Conservation (phyloP, 177 flowering plant species). For the Telopea speciosissima region DNA sequence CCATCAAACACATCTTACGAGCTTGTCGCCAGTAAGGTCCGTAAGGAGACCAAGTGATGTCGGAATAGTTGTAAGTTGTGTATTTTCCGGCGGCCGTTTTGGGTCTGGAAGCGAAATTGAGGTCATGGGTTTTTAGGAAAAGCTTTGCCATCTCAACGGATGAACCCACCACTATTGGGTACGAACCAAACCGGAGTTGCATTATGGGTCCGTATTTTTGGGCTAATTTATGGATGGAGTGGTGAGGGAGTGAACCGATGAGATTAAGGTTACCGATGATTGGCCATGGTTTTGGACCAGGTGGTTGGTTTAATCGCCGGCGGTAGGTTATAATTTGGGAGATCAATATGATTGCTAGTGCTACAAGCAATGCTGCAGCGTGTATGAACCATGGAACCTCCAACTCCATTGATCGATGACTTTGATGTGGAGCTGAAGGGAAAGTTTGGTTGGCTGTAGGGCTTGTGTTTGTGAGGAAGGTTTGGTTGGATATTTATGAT, state of each 20-base stretch:
- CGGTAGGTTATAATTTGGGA: constrained; percentile 25
- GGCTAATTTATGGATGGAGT: constrained; percentile 59
- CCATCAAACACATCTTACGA: constrained; percentile 62
- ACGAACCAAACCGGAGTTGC: constrained; percentile 68
- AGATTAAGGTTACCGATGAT: constrained; percentile 81
- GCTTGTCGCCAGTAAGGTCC: constrained; percentile 92
- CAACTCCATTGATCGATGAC: constrained; percentile 16
- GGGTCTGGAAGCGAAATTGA: constrained; percentile 53
- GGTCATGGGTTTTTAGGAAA: constrained; percentile 69
- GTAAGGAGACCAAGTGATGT: constrained; percentile 82
- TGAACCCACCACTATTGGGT: constrained; percentile 67
- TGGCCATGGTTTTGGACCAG: constrained; percentile 90
- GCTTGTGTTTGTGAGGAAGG: no score
- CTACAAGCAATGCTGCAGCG: constrained; percentile 27
- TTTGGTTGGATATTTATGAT: no score
- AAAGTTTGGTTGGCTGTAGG: no score
- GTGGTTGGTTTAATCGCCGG: constrained; percentile 47
- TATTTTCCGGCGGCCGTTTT: constrained; percentile 75
- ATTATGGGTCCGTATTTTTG: constrained; percentile 67
- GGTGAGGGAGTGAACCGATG: constrained; percentile 83
- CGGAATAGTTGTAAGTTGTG: constrained; percentile 74
- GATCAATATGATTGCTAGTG: constrained; percentile 33
- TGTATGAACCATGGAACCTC: constrained; percentile 22
- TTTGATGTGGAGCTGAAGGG: no score
- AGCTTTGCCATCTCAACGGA: constrained; percentile 65